Percentiles rank a stretch among this genome's conserved stretches.
phyloP scores from a whole-genome alignment of 2,329 filamentous ascomycete genomes.

The Trichophyton equinum region DNA sequence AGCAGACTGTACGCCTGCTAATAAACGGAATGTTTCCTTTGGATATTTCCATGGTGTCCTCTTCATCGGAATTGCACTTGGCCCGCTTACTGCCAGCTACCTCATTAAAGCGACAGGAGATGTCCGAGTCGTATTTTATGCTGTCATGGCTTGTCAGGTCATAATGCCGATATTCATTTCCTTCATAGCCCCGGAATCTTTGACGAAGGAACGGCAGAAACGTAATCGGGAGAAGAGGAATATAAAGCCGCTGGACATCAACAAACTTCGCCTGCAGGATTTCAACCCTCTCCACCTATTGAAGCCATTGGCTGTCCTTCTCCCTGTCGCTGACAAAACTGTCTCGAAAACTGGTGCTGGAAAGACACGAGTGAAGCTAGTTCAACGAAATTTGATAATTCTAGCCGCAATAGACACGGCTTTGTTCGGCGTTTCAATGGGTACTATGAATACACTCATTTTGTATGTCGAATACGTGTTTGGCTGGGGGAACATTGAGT shows the following conservation, averaged over 20 bases:
- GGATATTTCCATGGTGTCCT: conserved; percentile 83
- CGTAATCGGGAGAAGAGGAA: conserved; percentile 57
- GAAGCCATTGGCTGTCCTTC: conserved; percentile 63
- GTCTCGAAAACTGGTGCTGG: conserved; percentile 33
- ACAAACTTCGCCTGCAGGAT: conserved; percentile 20
- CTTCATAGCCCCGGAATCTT: conserved; percentile 69
- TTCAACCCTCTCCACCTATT: conserved; percentile 52
- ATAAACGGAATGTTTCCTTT: conserved; percentile 67
- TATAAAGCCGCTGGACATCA: conserved; percentile 26
- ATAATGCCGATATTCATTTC: conserved; percentile 61
- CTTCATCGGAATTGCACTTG: conserved; percentile 77
- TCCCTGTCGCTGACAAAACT: conserved; percentile 41
- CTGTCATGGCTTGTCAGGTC: conserved; percentile 58
- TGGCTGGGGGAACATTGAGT: conserved; percentile 68
- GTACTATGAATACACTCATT: conserved; percentile 65
- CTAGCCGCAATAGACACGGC: conserved; percentile 71
- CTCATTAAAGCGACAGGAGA: conserved; percentile 64
- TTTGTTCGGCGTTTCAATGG: conserved; percentile 70
- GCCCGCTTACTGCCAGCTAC: conserved; percentile 68
- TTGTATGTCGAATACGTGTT: conserved; percentile 75
- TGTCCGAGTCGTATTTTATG: conserved; percentile 72
- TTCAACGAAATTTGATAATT: conserved; percentile 71
- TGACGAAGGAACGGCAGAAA: conserved; percentile 59
- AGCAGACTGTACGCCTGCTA: conserved; percentile 73
- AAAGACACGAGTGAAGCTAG: conserved; percentile 43